Conservation (phyloP, 306 rosid genomes). For the Mucuna pruriens region DNA sequence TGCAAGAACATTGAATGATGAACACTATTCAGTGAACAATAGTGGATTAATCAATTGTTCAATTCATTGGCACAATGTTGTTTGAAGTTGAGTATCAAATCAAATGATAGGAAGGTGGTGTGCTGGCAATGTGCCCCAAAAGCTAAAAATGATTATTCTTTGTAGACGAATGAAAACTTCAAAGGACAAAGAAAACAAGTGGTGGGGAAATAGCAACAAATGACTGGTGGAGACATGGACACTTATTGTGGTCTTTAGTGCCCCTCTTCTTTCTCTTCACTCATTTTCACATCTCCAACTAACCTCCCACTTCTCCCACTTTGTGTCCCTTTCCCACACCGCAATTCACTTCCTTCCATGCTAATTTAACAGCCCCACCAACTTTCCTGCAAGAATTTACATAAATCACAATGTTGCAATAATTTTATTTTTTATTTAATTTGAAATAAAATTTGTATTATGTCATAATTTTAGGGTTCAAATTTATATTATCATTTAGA, state of each 20-base stretch:
- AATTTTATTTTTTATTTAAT: too few relatives aligned
- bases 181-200: not conserved
- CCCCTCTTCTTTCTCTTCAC: not conserved
- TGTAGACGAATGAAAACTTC: not conserved
- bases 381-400: not conserved
- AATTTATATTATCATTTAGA: too few relatives aligned
- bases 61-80: not conserved
- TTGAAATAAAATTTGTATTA: too few relatives aligned
- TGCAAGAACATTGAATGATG: not conserved
- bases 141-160: not conserved
- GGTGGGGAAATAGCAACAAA: not conserved
- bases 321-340: not conserved
- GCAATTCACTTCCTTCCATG: not conserved
- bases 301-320: not conserved
- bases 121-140: not conserved
- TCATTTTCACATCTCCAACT: not conserved
- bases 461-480: too few relatives aligned
- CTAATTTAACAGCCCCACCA: not conserved
- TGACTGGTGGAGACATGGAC: not conserved
- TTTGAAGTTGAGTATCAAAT: not conserved
- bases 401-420: not conserved
- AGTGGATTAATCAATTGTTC: not conserved
- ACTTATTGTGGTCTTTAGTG: not conserved
- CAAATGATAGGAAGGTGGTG: not conserved
- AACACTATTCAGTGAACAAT: not conserved